These are phyloP conservation scores for Viola pubescens DNA, from an alignment of 441 rosid species.

Conservation along the genomic window DNA sequence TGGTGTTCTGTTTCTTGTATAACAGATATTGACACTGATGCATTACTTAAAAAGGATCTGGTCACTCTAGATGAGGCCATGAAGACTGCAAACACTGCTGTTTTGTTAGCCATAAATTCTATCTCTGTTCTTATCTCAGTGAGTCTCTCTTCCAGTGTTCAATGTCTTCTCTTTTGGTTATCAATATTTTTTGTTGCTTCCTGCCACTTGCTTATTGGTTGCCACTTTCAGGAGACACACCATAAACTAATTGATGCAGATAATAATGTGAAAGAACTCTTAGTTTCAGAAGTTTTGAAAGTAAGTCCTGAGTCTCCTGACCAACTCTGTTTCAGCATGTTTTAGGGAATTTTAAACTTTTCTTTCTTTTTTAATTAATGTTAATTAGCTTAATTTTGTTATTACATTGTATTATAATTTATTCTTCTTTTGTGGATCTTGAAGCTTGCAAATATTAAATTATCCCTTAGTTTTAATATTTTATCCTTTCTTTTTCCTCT, in stretches of 20 bases:
- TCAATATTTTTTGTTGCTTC: conserved; percentile 5
- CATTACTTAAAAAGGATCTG: conserved; percentile 67
- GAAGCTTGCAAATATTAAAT: background rate
- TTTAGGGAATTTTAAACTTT: conserved; percentile 6
- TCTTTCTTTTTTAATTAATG: background rate
- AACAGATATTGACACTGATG: conserved; percentile 79
- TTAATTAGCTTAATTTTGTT: background rate
- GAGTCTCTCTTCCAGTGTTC: conserved; percentile 21
- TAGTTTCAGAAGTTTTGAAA: conserved; percentile 43
- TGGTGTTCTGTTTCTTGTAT: conserved; percentile 7
- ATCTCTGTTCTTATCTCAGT: conserved; percentile 56
- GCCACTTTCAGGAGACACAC: conserved; percentile 48
- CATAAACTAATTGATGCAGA: conserved; percentile 39
- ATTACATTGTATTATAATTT: background rate
- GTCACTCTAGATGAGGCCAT: conserved; percentile 90
- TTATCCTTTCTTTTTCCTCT: background rate
- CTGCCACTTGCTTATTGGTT: conserved; percentile 14
- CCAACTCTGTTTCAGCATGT: conserved; percentile 10
- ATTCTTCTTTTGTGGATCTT: too few species aligned
- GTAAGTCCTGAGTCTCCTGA: conserved; percentile 30
- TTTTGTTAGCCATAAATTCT: conserved; percentile 61
- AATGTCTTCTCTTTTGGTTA: conserved; percentile 16
- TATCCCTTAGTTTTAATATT: background rate
- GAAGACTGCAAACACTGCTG: conserved; percentile 77
- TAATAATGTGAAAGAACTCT: conserved; percentile 45